Base-by-base conservation (phyloP, 208 protist species). In the Leishmania gerbilli region DNA sequence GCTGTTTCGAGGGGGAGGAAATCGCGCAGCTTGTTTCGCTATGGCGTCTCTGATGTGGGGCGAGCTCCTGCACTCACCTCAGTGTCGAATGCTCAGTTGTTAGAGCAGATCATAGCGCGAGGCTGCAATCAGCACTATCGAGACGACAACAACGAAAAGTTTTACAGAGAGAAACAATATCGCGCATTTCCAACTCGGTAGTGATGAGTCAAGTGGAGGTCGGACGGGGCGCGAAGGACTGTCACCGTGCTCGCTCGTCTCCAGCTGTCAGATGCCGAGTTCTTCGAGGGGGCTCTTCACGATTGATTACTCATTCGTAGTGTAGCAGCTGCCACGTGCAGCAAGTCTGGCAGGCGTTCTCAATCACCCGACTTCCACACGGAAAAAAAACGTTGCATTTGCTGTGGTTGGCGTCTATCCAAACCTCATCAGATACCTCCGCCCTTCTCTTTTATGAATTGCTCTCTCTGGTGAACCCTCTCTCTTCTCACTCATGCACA, bases 91-190 rank as follows among this genome's bases (percentile, higher is more conserved):
- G 4, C 9, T 71, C 31, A 56, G 15, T 47, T 11, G 42, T 1
- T 69, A 27, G 17, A 67, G 49, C n/a, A 71, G 49, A 42, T 51
- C 24, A 37, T 13, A 40, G 51, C 31, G 62, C 62, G 49, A 71
- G 37, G 76, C 62, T 27, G 19, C 60, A 68, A 37, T 11, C 58
- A 42, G 49, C 58, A 51, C 74, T n/a, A 78, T 24, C 17, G 56
- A 55, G 55, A 78, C 45, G 49, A 80, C 75, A 74, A 77, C 21
- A 78, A 72, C 56, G 67, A 85, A 80, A 55, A 77, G 11, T 1
- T 51, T 0, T 13, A 34, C 27, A 37, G 24, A 60, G 6, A 58
- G 19, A 5, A 60, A 62, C 21, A 60, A 60, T 27, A 4, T 1
- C 0, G 68, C 19, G 24, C 24, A 72, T 42, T 49, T 15, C 24